These are phyloP conservation scores for Ceratobasidium sp. DNA, from an alignment of 1,284 basidiomycete genomes.

Conservation along the genomic window DNA sequence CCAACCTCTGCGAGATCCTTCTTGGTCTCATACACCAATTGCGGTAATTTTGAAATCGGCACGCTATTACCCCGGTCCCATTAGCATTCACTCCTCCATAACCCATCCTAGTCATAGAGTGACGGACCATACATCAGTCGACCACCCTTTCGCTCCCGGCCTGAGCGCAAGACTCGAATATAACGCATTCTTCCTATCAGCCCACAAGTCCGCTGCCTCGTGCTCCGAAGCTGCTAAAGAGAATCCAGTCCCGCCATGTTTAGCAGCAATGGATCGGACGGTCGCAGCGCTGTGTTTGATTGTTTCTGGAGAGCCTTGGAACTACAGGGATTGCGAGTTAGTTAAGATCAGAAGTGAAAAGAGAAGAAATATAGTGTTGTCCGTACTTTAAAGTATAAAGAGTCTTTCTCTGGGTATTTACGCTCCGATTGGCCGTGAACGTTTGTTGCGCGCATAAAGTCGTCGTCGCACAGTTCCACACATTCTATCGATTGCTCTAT, in stretches of 20 bases:
- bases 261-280: conserved; percentile 70
- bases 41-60: conserved; percentile 82
- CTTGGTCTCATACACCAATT: conserved; percentile 81
- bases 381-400: conserved; percentile 91
- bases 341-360: too few species aligned
- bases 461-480: conserved; percentile 64
- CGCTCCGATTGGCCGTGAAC: conserved; percentile 68
- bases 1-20: conserved; percentile 74
- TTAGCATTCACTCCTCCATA: conserved; percentile 43
- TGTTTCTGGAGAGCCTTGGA: conserved; percentile 72
- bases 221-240: conserved; percentile 74
- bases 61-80: conserved; percentile 75
- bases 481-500: too few species aligned
- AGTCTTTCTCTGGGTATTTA: conserved; percentile 77
- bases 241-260: conserved; percentile 82
- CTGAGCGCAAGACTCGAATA: conserved; percentile 77
- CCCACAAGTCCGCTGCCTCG: conserved; percentile 85
- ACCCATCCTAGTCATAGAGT: conserved; percentile 31
- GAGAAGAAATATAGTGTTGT: too few species aligned
- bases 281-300: conserved; percentile 74
- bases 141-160: conserved; percentile 76
- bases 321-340: too few species aligned
- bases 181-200: conserved; percentile 86
- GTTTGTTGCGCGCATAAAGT: conserved; percentile 73
- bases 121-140: conserved; percentile 74